Conservation (phyloP, 495 filamentous ascomycete species). For the Tuber brumale region DNA sequence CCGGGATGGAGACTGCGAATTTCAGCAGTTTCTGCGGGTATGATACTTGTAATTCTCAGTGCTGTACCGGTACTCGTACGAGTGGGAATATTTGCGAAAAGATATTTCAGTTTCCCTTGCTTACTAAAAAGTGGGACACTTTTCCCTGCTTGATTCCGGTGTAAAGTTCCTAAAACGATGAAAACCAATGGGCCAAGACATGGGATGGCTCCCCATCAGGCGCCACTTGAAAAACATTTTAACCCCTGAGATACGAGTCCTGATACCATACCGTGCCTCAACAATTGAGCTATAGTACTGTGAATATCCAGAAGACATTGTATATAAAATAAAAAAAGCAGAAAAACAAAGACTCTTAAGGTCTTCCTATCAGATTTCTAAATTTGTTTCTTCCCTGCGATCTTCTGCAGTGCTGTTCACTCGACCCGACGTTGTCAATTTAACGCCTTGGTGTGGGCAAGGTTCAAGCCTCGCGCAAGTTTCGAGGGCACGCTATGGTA, state of each 20-base stretch:
- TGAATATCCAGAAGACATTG: background rate
- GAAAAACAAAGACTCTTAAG: background rate
- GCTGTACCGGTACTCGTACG: too few relatives aligned
- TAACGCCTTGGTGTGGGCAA: background rate
- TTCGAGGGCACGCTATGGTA: background rate
- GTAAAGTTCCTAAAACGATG: too few relatives aligned
- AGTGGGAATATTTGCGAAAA: too few relatives aligned
- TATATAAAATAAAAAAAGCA: too few relatives aligned
- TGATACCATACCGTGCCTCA: background rate
- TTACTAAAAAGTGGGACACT: too few relatives aligned
- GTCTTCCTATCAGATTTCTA: background rate
- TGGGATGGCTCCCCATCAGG: background rate
- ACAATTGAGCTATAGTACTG: background rate
- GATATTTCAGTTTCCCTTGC: too few relatives aligned
- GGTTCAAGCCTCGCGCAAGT: background rate
- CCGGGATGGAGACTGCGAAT: too few relatives aligned
- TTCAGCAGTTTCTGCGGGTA: too few relatives aligned
- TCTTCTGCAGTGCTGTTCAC: background rate
- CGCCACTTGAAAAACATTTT: background rate
- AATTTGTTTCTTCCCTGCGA: too few relatives aligned
- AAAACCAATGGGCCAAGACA: too few relatives aligned
- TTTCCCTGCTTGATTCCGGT: too few relatives aligned
- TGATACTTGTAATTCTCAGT: too few relatives aligned
- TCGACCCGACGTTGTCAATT: background rate
- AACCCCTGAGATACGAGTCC: background rate